Evolutionary conservation across 179 eudicot species (phyloP).

Genomic region (Nepenthes alata): DNA sequence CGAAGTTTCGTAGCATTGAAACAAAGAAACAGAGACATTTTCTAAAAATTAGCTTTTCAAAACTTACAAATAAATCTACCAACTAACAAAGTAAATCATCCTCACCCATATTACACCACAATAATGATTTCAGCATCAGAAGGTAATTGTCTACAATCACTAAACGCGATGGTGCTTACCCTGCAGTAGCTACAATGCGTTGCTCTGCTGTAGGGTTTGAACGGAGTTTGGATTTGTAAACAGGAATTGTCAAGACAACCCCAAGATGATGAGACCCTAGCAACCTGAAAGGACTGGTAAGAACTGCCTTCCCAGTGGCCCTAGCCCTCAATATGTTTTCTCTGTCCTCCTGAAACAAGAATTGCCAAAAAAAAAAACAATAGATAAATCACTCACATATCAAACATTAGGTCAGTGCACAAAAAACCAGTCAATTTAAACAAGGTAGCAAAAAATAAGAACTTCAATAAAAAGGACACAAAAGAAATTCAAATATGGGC

Average conservation of each 20-base stretch:
- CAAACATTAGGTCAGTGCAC: background rate
- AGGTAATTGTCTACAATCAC: background rate
- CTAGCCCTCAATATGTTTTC: conserved; percentile 60
- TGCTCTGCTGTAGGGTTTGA: conserved; percentile 32
- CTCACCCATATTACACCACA: no score
- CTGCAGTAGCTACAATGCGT: conserved; percentile 48
- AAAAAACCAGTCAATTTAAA: conserved; percentile 1
- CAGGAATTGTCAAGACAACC: conserved; percentile 60
- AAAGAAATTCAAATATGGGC: background rate
- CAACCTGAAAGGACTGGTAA: conserved; percentile 48
- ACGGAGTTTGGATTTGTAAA: conserved; percentile 44
- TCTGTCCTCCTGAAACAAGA: conserved; percentile 43
- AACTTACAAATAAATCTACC: no score
- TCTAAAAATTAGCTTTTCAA: no score
- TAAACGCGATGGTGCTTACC: conserved; percentile 19
- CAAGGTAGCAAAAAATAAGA: background rate
- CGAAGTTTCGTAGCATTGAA: no score
- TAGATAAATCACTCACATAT: background rate
- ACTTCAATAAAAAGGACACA: background rate
- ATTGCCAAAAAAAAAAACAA: background rate
- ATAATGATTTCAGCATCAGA: no score
- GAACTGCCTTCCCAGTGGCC: conserved; percentile 67
- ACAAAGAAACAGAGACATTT: no score
- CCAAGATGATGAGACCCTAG: conserved; percentile 60
- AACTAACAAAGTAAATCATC: no score